Evolutionary conservation across 192 early-diverging fungal genomes (phyloP).

Genomic region (Thoreauomyces humboldtii): DNA sequence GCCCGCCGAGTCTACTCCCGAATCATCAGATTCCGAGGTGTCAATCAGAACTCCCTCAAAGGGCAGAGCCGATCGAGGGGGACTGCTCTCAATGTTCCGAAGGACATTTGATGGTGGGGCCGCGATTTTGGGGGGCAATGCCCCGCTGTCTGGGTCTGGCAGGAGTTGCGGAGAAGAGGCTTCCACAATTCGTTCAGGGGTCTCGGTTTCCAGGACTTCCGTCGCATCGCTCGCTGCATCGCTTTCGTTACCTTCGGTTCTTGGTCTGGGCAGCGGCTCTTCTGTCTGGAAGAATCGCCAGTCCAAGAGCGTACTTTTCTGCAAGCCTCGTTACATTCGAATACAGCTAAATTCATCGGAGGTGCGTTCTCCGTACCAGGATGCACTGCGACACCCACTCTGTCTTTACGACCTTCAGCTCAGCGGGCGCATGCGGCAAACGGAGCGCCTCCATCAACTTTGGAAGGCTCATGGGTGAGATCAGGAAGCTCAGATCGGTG

Average conservation of each 20-base stretch:
- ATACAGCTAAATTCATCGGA: too few relatives aligned
- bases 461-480: too few relatives aligned
- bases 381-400: conserved; percentile 1
- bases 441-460: too few relatives aligned
- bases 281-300: not conserved
- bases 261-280: not conserved
- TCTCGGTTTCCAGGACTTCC: not conserved
- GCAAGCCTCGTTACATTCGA: not conserved
- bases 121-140: too few relatives aligned
- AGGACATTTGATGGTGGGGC: too few relatives aligned
- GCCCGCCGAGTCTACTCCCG: too few relatives aligned
- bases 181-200: not conserved
- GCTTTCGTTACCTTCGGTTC: not conserved
- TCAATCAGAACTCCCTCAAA: too few relatives aligned
- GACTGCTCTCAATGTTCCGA: too few relatives aligned
- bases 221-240: not conserved
- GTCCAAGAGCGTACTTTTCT: not conserved
- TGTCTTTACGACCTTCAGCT: not conserved
- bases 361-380: not conserved
- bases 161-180: not conserved
- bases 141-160: not conserved
- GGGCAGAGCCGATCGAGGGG: too few relatives aligned
- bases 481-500: too few relatives aligned
- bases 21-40: too few relatives aligned
- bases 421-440: too few relatives aligned